These are phyloP conservation scores for Notholithocarpus densiflorus DNA, from an alignment of 306 rosid species.

Conservation along the genomic window DNA sequence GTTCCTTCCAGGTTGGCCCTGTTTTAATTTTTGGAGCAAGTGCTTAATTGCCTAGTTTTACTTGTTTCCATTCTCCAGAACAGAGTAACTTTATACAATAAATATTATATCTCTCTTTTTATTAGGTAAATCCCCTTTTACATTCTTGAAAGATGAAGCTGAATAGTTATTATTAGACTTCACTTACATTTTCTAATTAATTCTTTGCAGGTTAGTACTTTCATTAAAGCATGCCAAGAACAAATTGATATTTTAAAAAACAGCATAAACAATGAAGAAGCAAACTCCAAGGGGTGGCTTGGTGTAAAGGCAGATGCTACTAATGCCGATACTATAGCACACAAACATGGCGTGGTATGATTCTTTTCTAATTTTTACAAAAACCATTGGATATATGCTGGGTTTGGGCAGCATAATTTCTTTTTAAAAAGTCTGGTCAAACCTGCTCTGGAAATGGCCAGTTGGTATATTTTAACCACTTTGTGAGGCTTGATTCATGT, in stretches of 20 bases:
- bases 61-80: not conserved
- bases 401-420: not conserved
- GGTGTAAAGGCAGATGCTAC: slow-evolving; percentile 54
- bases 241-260: slow-evolving; percentile 84
- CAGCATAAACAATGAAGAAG: slow-evolving; percentile 68
- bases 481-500: not conserved
- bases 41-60: not conserved
- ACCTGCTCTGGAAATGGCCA: not conserved
- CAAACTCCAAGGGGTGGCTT: slow-evolving; percentile 81
- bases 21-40: not conserved
- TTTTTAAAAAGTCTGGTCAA: not conserved
- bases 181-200: slow-evolving; percentile 12
- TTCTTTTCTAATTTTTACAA: slow-evolving; percentile 17
- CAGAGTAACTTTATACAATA: not conserved
- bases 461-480: not conserved
- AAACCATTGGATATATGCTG: not conserved
- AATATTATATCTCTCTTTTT: not conserved
- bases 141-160: slow-evolving; percentile 11
- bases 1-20: not conserved
- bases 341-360: slow-evolving; percentile 99
- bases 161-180: not conserved
- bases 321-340: slow-evolving; percentile 81
- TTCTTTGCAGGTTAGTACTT: slow-evolving; percentile 73
- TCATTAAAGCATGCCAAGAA: slow-evolving; percentile 89
- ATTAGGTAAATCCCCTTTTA: not conserved